Evolutionary conservation across 495 filamentous ascomycete genomes (phyloP).

Genomic region (Aspergillus sparsus): DNA sequence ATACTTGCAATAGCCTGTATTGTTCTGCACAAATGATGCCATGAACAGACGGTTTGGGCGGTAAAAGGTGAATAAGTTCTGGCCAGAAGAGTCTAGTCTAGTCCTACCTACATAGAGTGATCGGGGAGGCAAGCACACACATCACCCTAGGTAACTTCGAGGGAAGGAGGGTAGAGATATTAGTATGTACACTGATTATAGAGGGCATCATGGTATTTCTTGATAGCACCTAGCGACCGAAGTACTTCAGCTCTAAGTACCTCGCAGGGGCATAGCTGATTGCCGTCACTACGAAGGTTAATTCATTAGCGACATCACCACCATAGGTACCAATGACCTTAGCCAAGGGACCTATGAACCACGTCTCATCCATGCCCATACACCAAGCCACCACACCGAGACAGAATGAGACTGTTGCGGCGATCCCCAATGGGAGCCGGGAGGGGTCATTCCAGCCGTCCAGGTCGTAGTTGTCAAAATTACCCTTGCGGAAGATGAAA

Average conservation of each 20-base stretch:
- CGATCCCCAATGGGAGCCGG: conserved; percentile 10
- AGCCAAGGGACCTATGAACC: conserved; percentile 49
- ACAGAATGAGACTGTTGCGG: background rate
- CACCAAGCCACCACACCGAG: conserved; percentile 10
- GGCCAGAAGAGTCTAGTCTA: too few relatives aligned
- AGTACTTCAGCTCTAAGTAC: conserved; percentile 36
- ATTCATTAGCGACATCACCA: conserved; percentile 60
- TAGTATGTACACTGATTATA: too few relatives aligned
- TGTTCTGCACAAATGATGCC: too few relatives aligned
- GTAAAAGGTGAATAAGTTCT: too few relatives aligned
- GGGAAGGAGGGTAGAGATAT: too few relatives aligned
- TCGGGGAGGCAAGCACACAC: too few relatives aligned
- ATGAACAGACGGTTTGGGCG: too few relatives aligned
- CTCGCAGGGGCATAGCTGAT: conserved; percentile 40
- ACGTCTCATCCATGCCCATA: conserved; percentile 14
- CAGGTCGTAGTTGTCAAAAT: conserved; percentile 12
- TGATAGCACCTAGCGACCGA: background rate
- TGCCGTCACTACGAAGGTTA: conserved; percentile 51
- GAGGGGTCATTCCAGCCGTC: conserved; percentile 14
- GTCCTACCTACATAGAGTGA: too few relatives aligned
- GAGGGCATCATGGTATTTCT: too few relatives aligned
- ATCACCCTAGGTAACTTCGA: too few relatives aligned
- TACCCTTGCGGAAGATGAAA: conserved; percentile 49
- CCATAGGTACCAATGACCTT: conserved; percentile 47
- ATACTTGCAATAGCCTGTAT: too few relatives aligned